phyloP scores from a whole-genome alignment of 2,329 filamentous ascomycete genomes.

The Monosporascus sp. region DNA sequence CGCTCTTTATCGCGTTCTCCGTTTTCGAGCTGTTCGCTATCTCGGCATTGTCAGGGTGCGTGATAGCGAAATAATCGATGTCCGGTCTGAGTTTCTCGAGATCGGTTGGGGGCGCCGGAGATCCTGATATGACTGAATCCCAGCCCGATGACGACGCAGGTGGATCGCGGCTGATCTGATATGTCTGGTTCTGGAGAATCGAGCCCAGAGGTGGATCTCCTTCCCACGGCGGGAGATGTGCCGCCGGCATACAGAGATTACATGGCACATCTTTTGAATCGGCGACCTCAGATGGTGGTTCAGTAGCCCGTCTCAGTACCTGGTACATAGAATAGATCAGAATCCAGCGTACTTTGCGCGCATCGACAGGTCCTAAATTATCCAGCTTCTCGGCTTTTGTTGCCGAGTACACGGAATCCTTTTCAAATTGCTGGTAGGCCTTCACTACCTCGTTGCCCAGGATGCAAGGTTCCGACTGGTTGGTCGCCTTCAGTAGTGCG shows the following conservation, averaged over 20 bases:
- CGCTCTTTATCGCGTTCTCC: conserved; percentile 4
- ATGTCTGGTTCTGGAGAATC: conserved; percentile 23
- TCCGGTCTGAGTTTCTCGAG: conserved; percentile 46
- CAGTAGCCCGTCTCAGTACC: conserved; percentile 60
- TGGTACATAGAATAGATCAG: conserved; percentile 70
- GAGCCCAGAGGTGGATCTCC: conserved; percentile 22
- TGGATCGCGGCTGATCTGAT: conserved; percentile 14
- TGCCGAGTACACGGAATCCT: conserved; percentile 44
- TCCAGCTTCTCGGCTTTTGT: conserved; percentile 50
- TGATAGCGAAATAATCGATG: conserved; percentile 47
- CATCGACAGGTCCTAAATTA: conserved; percentile 57
- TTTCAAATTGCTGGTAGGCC: conserved; percentile 67
- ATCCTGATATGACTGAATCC: conserved; percentile 1
- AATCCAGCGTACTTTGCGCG: conserved; percentile 73
- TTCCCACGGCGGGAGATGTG: conserved; percentile 42
- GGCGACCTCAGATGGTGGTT: conserved; percentile 55
- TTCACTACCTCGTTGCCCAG: conserved; percentile 54
- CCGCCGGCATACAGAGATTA: conserved; percentile 39
- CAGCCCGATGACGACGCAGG: conserved; percentile 8
- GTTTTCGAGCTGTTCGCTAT: conserved; percentile 1
- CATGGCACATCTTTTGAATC: conserved; percentile 54
- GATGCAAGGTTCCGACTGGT: conserved; percentile 32
- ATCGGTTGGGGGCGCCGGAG: conserved; percentile 4
- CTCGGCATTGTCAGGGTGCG: conserved; percentile 24
- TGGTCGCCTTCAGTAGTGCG: conserved; percentile 47